These are phyloP conservation scores for Xylaria curta DNA, from an alignment of 495 filamentous ascomycete genomes.

Conservation along the genomic window DNA sequence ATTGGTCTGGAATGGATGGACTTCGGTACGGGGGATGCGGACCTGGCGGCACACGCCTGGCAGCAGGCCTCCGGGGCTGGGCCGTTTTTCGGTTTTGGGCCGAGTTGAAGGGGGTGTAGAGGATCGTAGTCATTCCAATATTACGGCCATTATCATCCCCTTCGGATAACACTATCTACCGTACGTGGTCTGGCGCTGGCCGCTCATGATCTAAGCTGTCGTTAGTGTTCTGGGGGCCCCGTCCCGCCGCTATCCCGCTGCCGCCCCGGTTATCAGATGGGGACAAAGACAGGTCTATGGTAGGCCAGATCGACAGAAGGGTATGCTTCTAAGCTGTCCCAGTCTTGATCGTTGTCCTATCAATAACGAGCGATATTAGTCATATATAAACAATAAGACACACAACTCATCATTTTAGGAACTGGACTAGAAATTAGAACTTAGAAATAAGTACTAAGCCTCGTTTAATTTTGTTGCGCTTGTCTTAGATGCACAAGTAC, in stretches of 20 bases:
- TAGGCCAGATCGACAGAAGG: too few relatives aligned
- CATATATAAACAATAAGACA: neutral
- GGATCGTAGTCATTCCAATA: neutral
- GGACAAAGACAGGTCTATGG: neutral
- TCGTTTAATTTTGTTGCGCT: too few relatives aligned
- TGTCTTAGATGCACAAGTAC: too few relatives aligned
- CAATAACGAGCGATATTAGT: neutral
- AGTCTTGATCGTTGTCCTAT: neutral
- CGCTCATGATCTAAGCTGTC: neutral
- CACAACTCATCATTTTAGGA: neutral
- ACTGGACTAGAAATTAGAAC: neutral
- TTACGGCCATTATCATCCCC: neutral
- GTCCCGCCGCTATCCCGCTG: neutral
- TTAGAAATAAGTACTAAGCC: too few relatives aligned
- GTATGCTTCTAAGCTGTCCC: neutral
- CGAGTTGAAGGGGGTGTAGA: neutral
- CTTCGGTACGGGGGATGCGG: neutral
- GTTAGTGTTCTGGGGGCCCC: neutral
- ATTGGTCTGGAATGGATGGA: constrained; percentile 1
- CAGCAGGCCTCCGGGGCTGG: neutral
- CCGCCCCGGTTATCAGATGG: neutral
- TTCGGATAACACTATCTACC: neutral
- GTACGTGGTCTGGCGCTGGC: neutral
- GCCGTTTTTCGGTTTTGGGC: constrained; percentile 1
- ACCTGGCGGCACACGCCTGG: neutral